Evolutionary conservation across 2,329 filamentous ascomycete species (phyloP), one percentile per base, ranked within the genome.

Genomic region (Chaetothyriales sp.): DNA sequence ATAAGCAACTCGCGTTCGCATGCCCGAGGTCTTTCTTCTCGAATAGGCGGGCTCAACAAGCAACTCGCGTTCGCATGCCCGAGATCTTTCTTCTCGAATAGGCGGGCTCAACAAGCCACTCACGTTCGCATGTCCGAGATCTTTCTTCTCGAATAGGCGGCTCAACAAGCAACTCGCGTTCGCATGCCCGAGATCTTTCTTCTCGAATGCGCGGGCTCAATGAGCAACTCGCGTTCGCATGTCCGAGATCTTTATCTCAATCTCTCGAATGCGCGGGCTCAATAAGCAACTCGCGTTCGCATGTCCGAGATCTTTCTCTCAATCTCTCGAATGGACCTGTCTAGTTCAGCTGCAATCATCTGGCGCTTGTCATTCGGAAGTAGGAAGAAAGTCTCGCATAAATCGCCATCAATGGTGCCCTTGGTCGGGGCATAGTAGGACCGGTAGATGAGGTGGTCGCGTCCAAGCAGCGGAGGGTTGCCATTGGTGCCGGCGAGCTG

Each of bases 351-450:
- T 1, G 90, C 90, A 72, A 98, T 94, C 80, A 89, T 89, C 69
- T 88, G 82, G 75, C 95, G 95, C 74, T 87, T 89, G 63, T 95
- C 90, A 60, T 83, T 85, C 22, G 85, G 77, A 55, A 98, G 74
- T 54, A 92, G 71, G 53, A 88, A 80, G 69, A 88, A 98, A 60
- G 89, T 80, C 74, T 99, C 92, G 63, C 92, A 95, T 43, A 99
- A 73, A 70, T 99, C 92, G 25, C 92, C 92, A 68, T 99, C 92
- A 62, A 99, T 95, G 25, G 94, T 82, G 7, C 89, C 89, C 75
- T 98, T 98, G 44, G 94, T 88, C 0, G 92, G 94, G 5, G 87
- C 88, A 67, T 97, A 98, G 70, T 97, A 98, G 58, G 89, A 83
- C 57, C 94, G 79, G 68, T 94, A 99, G 63, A 95, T 94, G 46